phyloP scores from a whole-genome alignment of 306 rosid genomes.

The Ceratonia siliqua region DNA sequence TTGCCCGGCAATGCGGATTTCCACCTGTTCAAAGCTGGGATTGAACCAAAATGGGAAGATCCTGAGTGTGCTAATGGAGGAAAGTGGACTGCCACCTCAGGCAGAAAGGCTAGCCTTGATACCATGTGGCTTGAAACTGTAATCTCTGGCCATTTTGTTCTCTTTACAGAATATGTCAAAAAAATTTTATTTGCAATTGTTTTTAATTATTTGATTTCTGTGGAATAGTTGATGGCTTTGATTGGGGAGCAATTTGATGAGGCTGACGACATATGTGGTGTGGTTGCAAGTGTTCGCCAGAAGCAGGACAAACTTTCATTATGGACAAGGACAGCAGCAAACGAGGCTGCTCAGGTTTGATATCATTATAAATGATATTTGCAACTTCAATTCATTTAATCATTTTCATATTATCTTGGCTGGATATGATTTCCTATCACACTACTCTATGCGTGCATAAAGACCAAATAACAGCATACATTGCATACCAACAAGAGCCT shows the following conservation, averaged over 20 bases:
- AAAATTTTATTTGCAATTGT: neutral
- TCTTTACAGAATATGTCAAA: neutral
- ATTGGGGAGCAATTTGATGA: conserved; percentile 97
- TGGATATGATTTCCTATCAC: neutral
- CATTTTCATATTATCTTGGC: neutral
- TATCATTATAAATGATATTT: neutral
- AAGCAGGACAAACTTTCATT: conserved; percentile 89
- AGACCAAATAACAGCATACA: too few relatives aligned
- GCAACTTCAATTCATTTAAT: conserved; percentile 5
- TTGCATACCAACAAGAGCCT: too few relatives aligned
- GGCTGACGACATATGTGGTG: conserved; percentile 89
- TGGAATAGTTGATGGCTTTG: conserved; percentile 84
- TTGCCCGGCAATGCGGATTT: conserved; percentile 66
- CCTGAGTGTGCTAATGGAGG: conserved; percentile 98
- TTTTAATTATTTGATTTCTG: conserved; percentile 7
- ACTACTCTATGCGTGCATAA: neutral
- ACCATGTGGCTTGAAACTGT: conserved; percentile 97
- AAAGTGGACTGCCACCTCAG: conserved; percentile 73
- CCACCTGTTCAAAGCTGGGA: conserved; percentile 84
- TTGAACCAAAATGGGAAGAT: conserved; percentile 99
- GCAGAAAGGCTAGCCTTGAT: conserved; percentile 68
- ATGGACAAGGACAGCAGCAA: conserved; percentile 94
- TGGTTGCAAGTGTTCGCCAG: conserved; percentile 90
- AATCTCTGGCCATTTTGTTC: conserved; percentile 9
- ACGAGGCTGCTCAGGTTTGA: conserved; percentile 92